A percentile compares a stretch with the other conserved stretches of the same genome.
phyloP scores from a whole-genome alignment of 1,284 basidiomycete species.

The Ganoderma sinense region DNA sequence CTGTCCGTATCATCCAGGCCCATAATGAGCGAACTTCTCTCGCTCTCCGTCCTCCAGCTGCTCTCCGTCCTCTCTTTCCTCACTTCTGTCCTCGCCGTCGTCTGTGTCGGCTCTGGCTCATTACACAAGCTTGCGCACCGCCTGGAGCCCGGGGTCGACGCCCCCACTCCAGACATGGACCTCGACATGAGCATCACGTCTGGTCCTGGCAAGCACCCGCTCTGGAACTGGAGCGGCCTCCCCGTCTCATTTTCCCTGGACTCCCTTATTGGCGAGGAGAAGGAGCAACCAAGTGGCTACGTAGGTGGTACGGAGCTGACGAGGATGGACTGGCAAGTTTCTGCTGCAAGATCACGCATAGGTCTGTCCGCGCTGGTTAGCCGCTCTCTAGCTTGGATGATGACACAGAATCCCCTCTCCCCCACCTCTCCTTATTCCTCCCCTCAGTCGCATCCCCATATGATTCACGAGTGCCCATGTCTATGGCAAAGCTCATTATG shows the following conservation, averaged over 20 bases:
- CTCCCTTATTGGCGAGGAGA: constrained; percentile 39
- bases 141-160: constrained; percentile 34
- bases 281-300: constrained; percentile 35
- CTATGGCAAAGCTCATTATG: constrained; percentile 48
- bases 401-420: not conserved
- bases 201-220: constrained; percentile 29
- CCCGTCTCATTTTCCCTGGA: constrained; percentile 40
- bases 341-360: constrained; percentile 29
- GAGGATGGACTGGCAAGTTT: constrained; percentile 41
- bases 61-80: constrained; percentile 43
- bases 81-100: constrained; percentile 41
- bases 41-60: constrained; percentile 43
- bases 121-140: constrained; percentile 38
- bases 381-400: not conserved
- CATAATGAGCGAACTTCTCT: constrained; percentile 44
- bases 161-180: constrained; percentile 30
- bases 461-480: constrained; percentile 40
- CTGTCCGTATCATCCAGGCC: constrained; percentile 2
- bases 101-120: constrained; percentile 41
- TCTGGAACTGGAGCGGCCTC: constrained; percentile 41
- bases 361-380: constrained; percentile 25
- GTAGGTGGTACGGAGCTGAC: constrained; percentile 39
- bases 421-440: not conserved
- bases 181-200: constrained; percentile 28
- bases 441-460: constrained; percentile 33